A percentile compares a stretch with the other conserved stretches of the same genome.
phyloP scores from a whole-genome alignment of 2,329 filamentous ascomycete genomes.

The Sphaerulina musiva region DNA sequence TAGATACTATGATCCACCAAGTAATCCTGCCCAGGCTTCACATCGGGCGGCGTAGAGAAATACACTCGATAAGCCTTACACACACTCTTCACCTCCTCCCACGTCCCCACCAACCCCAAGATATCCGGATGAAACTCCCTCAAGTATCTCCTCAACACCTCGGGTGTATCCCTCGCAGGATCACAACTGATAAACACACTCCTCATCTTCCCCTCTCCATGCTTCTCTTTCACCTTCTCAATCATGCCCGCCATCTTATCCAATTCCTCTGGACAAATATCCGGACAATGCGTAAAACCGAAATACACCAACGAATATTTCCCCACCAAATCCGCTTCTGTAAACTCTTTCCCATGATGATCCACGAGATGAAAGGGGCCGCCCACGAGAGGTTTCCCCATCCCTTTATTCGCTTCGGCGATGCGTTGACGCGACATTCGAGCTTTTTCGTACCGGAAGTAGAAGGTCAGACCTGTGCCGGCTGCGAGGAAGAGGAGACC shows the following conservation, averaged over 20 bases:
- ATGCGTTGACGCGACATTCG: slow-evolving; percentile 83
- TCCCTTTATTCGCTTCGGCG: slow-evolving; percentile 85
- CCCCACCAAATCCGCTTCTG: slow-evolving; percentile 74
- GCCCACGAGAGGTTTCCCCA: slow-evolving; percentile 88
- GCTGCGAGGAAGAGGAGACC: slow-evolving; percentile 77
- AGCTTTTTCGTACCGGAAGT: slow-evolving; percentile 89
- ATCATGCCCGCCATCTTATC: slow-evolving; percentile 99
- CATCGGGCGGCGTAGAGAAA: slow-evolving; percentile 83
- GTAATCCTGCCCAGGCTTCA: slow-evolving; percentile 92
- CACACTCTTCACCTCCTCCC: slow-evolving; percentile 85
- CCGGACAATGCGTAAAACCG: slow-evolving; percentile 94
- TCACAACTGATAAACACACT: slow-evolving; percentile 96
- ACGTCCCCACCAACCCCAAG: slow-evolving; percentile 83
- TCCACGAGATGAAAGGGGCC: slow-evolving; percentile 77
- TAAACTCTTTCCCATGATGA: slow-evolving; percentile 71
- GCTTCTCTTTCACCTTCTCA: slow-evolving; percentile 54
- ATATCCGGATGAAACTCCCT: slow-evolving; percentile 83
- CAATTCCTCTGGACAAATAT: slow-evolving; percentile 97
- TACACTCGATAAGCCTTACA: slow-evolving; percentile 97
- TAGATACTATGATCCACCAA: slow-evolving; percentile 98
- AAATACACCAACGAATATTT: slow-evolving; percentile 90
- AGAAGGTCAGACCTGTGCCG: slow-evolving; percentile 71
- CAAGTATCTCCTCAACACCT: slow-evolving; percentile 77
- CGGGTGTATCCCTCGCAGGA: slow-evolving; percentile 80
- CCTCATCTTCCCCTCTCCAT: slow-evolving; percentile 45